Conservation (phyloP, 1,284 basidiomycete genomes). For the Gymnopus androsaceus region DNA sequence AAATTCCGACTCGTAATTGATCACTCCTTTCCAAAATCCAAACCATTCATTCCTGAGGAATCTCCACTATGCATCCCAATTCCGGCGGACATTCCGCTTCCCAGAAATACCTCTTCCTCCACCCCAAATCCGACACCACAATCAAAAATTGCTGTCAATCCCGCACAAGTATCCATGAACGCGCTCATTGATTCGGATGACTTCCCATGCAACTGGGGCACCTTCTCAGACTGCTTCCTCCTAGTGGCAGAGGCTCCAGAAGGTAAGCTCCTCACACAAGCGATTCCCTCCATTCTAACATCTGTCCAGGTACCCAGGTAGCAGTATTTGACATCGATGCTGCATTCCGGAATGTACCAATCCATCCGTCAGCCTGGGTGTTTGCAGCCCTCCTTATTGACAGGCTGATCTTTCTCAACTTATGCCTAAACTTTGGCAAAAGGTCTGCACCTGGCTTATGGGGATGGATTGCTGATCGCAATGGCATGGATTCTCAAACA, state of each 20-base stretch:
- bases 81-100: too few relatives aligned
- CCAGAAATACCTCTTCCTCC: too few relatives aligned
- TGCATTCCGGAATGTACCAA: conserved; percentile 24
- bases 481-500: too few relatives aligned
- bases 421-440: conserved; percentile 32
- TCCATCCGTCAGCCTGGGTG: conserved; percentile 16
- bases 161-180: conserved; percentile 6
- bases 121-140: too few relatives aligned
- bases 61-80: too few relatives aligned
- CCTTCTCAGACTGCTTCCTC: conserved; percentile 12
- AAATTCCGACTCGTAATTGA: too few relatives aligned
- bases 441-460: conserved; percentile 32
- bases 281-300: background rate
- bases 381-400: conserved; percentile 20
- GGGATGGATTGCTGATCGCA: conserved; percentile 34
- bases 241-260: conserved; percentile 10
- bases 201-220: conserved; percentile 10
- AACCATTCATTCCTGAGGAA: too few relatives aligned
- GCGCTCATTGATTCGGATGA: conserved; percentile 9
- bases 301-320: conserved; percentile 25
- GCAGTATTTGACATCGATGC: conserved; percentile 25
- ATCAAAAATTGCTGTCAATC: too few relatives aligned
- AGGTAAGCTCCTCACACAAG: background rate
- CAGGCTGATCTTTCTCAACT: conserved; percentile 24
- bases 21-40: too few relatives aligned